Evolutionary conservation across 2,329 filamentous ascomycete genomes (phyloP).

Genomic region (Ophiobolus disseminans): DNA sequence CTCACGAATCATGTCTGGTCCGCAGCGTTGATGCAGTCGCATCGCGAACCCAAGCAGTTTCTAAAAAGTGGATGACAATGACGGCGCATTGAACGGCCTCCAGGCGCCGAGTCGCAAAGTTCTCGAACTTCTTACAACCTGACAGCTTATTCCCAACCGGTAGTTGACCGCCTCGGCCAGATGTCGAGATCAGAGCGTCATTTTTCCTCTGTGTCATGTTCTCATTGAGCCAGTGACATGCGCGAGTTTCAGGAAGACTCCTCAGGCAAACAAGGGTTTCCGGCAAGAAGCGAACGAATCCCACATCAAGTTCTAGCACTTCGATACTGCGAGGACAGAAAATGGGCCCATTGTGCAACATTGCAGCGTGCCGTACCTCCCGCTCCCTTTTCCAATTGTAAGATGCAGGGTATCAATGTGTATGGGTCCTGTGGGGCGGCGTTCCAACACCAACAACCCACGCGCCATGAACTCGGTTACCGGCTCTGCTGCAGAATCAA

Average conservation of each 20-base stretch:
- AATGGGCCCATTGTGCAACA: constrained; percentile 20
- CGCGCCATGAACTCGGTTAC: constrained; percentile 21
- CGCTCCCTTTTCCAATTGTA: too few species aligned
- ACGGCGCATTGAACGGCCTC: constrained; percentile 7
- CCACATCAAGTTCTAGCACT: constrained; percentile 2
- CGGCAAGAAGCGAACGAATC: constrained; percentile 11
- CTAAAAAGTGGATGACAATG: constrained; percentile 7
- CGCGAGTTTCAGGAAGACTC: constrained; percentile 70
- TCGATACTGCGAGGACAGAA: constrained; percentile 2
- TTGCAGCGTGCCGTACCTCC: constrained; percentile 32
- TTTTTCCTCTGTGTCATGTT: constrained; percentile 1
- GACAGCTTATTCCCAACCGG: too few species aligned
- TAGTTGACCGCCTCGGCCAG: constrained; percentile 4
- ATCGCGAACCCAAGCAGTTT: constrained; percentile 16
- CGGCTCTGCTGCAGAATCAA: constrained; percentile 26
- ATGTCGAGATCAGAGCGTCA: constrained; percentile 10
- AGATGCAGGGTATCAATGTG: too few species aligned
- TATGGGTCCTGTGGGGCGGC: constrained; percentile 37
- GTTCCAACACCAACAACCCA: constrained; percentile 32
- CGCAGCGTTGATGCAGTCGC: constrained; percentile 11
- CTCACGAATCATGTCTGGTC: constrained; percentile 18
- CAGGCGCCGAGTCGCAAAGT: constrained; percentile 11
- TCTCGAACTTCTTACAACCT: too few species aligned
- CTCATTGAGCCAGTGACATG: constrained; percentile 57
- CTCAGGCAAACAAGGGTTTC: constrained; percentile 33